phyloP scores from a whole-genome alignment of 2,329 filamentous ascomycete species.

The Aspergillaceae sp. region DNA sequence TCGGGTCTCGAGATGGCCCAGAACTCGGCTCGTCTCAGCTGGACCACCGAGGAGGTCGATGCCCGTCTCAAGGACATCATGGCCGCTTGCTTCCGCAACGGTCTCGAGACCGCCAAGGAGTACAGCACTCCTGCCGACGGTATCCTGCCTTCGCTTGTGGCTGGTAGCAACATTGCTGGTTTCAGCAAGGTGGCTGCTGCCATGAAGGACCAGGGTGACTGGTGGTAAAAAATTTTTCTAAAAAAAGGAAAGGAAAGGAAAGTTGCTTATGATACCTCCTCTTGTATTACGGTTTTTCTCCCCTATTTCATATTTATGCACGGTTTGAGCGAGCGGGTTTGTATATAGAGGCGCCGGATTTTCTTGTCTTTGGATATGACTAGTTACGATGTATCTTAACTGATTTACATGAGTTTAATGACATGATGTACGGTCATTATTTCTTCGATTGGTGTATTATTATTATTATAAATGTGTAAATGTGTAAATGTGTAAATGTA shows the following conservation, averaged over 20 bases:
- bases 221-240: slow-evolving; percentile 49
- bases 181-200: slow-evolving; percentile 93
- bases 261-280: slow-evolving; percentile 2
- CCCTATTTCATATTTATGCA: slow-evolving; percentile 14
- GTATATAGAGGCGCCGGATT: slow-evolving; percentile 26
- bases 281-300: slow-evolving; percentile 8
- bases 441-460: too few relatives aligned
- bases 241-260: too few relatives aligned
- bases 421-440: neutral
- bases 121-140: slow-evolving; percentile 72
- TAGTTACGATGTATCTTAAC: too few relatives aligned
- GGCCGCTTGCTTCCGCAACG: slow-evolving; percentile 86
- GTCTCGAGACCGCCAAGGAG: slow-evolving; percentile 78
- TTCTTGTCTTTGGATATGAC: too few relatives aligned
- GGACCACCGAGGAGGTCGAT: slow-evolving; percentile 87
- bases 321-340: slow-evolving; percentile 14
- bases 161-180: slow-evolving; percentile 92
- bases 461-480: too few relatives aligned
- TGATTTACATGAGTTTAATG: slow-evolving; percentile 4
- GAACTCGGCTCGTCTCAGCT: slow-evolving; percentile 79
- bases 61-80: slow-evolving; percentile 86
- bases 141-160: slow-evolving; percentile 81
- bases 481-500: too few relatives aligned
- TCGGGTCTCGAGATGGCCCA: slow-evolving; percentile 98
- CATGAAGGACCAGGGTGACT: slow-evolving; percentile 96